Evolutionary conservation across 163 green algal genomes (phyloP).

Genomic region (Scenedesmus sp.): DNA sequence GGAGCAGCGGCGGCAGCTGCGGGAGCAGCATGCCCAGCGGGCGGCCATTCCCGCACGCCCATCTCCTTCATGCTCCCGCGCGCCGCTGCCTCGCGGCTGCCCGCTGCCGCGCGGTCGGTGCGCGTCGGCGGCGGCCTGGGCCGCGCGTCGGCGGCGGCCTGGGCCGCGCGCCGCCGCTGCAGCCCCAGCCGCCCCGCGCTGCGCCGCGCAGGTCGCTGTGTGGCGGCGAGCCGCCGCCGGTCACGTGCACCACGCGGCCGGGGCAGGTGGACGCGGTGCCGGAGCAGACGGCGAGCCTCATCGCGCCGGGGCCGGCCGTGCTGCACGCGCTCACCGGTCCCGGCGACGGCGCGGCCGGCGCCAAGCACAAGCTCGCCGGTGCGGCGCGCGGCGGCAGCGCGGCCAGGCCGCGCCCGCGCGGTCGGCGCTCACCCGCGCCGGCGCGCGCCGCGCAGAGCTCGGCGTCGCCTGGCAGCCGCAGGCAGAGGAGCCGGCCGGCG

Average conservation of each 20-base stretch:
- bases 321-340: constrained; percentile 15
- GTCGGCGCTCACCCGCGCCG: not conserved
- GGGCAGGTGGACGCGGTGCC: constrained; percentile 8
- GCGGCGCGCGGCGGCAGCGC: not conserved
- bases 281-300: not conserved
- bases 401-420: not conserved
- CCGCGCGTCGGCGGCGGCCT: too few species aligned
- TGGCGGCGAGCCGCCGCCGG: not conserved
- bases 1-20: too few species aligned
- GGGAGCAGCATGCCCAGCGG: too few species aligned
- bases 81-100: too few species aligned
- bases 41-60: too few species aligned
- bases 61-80: too few species aligned
- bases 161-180: too few species aligned
- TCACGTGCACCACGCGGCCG: not conserved
- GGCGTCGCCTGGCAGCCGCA: constrained; percentile 26
- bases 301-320: not conserved
- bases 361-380: constrained; percentile 17
- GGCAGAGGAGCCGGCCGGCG: not conserved
- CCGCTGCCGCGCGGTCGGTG: too few species aligned
- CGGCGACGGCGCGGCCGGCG: not conserved
- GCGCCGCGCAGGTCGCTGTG: constrained; percentile 3
- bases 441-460: not conserved
- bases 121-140: too few species aligned
- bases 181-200: too few species aligned